Conservation (phyloP, 768 basidiomycete species). For the Dentipellis fragilis region DNA sequence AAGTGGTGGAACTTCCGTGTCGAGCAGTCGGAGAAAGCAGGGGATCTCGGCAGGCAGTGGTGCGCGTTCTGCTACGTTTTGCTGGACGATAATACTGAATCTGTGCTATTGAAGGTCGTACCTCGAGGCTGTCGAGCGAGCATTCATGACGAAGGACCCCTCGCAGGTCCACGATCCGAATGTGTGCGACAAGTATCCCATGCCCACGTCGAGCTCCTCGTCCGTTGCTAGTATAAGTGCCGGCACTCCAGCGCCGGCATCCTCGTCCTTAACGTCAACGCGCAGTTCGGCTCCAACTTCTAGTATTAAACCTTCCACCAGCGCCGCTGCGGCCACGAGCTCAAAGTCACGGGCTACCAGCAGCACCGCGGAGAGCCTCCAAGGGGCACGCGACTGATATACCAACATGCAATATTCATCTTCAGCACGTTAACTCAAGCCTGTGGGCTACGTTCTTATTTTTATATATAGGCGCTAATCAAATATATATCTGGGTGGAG, state of each 20-base stretch:
- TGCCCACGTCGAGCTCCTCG: not conserved
- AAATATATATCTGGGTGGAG: no score
- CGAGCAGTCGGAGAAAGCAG: constrained; percentile 43
- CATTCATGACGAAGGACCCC: constrained; percentile 58
- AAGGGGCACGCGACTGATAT: no score
- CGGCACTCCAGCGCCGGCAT: not conserved
- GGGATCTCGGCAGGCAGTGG: constrained; percentile 54
- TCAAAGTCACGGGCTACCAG: no score
- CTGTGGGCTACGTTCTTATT: no score
- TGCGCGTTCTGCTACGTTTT: constrained; percentile 20
- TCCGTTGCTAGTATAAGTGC: not conserved
- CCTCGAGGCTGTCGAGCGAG: constrained; percentile 43
- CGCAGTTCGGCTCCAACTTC: no score
- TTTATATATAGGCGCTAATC: no score
- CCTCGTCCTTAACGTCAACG: not conserved
- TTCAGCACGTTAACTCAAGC: no score
- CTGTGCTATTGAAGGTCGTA: constrained; percentile 44
- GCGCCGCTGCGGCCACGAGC: no score
- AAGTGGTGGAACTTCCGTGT: constrained; percentile 72
- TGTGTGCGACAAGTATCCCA: constrained; percentile 51
- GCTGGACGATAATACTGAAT: not conserved
- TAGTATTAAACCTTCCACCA: no score
- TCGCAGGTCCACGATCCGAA: constrained; percentile 40
- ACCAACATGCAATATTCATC: no score
- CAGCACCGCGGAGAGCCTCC: not conserved